These are phyloP conservation scores for Pachysandra terminalis DNA, from an alignment of 164 flowering plant species.

Conservation along the genomic window DNA sequence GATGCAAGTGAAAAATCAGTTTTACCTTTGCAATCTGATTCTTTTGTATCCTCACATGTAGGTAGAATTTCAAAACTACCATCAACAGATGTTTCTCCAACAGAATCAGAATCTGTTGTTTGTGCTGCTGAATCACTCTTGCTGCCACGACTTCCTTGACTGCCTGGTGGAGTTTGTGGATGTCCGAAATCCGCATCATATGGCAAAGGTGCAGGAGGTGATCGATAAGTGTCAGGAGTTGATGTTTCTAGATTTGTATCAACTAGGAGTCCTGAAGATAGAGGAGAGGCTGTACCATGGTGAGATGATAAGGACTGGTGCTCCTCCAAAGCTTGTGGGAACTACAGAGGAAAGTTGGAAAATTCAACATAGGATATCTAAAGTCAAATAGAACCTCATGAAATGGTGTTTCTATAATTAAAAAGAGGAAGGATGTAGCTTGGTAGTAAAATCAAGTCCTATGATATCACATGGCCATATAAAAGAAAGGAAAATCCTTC, in stretches of 20 bases:
- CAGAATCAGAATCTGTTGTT: conserved; percentile 35
- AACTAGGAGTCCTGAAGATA: conserved; percentile 46
- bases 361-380: neutral
- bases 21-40: conserved; percentile 35
- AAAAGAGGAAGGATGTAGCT: no score
- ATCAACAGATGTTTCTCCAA: conserved; percentile 26
- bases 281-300: conserved; percentile 33
- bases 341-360: conserved; percentile 43
- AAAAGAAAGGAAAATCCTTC: no score
- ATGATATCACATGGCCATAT: no score
- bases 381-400: no score
- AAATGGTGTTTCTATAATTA: no score
- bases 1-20: conserved; percentile 31
- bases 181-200: conserved; percentile 56
- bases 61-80: conserved; percentile 28
- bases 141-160: conserved; percentile 17
- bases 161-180: conserved; percentile 30
- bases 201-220: conserved; percentile 83
- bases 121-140: conserved; percentile 21
- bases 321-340: conserved; percentile 56
- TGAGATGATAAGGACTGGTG: conserved; percentile 44
- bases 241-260: conserved; percentile 61
- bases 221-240: conserved; percentile 59
- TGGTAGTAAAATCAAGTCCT: no score
- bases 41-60: conserved; percentile 33